Base-by-base conservation (phyloP, 2,329 filamentous ascomycete genomes). In the Aspergillus transmontanensis region DNA sequence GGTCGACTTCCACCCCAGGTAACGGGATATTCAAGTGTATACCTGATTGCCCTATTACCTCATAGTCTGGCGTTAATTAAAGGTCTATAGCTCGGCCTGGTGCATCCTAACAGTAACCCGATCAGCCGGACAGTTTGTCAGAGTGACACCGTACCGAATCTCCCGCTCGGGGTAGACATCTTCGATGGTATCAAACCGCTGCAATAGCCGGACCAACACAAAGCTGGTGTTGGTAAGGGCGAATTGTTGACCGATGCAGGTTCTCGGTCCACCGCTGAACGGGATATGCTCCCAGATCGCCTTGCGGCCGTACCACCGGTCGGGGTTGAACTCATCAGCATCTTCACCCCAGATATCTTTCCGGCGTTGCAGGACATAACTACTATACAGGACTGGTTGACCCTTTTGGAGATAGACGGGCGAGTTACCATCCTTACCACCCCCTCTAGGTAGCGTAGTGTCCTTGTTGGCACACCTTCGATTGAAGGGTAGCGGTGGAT, bases 231-330 rank as follows among this genome's bases (percentile, higher is more conserved):
- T 90, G 0, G 90, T 92, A 56, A 94, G 78, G 19, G 91, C 91
- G 73, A 93, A 94, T 75, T 94, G 90, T 81, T 94, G 90, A 2
- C 90, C 90, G 63, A 93, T 86, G 76, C 90, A 92, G 73, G 91
- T 90, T 45, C 90, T 81, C 45, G 90, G 88, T 1, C 89, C 90
- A 12, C 88, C 88, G 73, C 91, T 92, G 78, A 93, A 92, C 2
- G 90, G 90, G 57, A 92, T 84, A 73, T 90, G 92, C 65, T 88
- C 84, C 86, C 89, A 91, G 0, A 86, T 85, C 11, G 63, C 62
- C 71, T 84, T 85, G 0, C 88, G 89, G 72, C 87, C 85, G 85
- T 87, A 78, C 90, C 90, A 93, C 59, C 90, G 82, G 54, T 91
- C 89, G 0, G 90, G 90, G 64, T 81, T 82, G 78, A 87, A 92